Base-by-base conservation (phyloP, 2,329 filamentous ascomycete genomes). In the Apiospora malaysiana region DNA sequence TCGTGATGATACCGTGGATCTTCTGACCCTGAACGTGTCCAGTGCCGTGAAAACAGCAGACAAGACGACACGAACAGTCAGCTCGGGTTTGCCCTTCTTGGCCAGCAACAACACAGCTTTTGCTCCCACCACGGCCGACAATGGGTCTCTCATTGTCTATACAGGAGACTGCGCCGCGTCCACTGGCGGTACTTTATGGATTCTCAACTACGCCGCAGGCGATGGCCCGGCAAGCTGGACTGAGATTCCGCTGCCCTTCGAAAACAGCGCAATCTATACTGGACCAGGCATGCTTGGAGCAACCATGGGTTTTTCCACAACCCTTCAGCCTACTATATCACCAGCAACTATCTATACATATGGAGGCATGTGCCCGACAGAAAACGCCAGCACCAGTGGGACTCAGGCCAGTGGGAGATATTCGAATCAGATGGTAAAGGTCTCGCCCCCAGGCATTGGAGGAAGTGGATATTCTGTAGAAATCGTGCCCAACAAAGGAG, bases 281-380 rank as follows among this genome's bases (percentile, higher is more conserved):
- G 82, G 78, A 0, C 87, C 88, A 0, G 85, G 83, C 70, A 88
- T 88, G 73, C 82, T 90, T 1, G 87, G 87, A 16, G 82, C 82
- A 14, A 82, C 89, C 18, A 85, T 96, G 69, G 86, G 90, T 32
- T 97, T 94, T 79, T 91, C 93, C 25, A 86, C 85, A 43, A 87
- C 85, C 46, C 83, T 89, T 66, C 85, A 85, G 47, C 89, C 87
- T 0, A 79, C 82, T 40, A 83, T 87, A 71, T 86, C 87, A 12
- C 82, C 85, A 59, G 87, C 89, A 0, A 85, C 85, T 14, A 82
- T 92, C 25, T 97, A 94, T 78, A 83, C 91, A 8, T 98, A 97
- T 81, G 95, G 94, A 46, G 95, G 95, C 75, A 97, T 98, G 94
- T 98, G 95, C 77, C 91, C 92, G 9, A 78, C 80, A n/a, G 80